phyloP scores from a whole-genome alignment of 192 early-diverging fungal species.

The Coemansia sp. region DNA sequence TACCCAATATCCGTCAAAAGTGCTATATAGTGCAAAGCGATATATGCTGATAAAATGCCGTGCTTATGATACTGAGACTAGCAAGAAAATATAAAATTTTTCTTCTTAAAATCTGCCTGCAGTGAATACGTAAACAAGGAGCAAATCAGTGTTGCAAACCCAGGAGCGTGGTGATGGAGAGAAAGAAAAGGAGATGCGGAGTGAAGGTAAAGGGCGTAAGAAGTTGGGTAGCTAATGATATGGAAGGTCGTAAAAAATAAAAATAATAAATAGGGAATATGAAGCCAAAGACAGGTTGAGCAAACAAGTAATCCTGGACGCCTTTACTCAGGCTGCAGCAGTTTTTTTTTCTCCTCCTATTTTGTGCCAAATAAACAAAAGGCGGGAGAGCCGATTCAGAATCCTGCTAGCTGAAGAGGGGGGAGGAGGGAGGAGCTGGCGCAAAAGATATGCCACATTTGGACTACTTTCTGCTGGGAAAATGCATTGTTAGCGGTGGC shows the following conservation, averaged over 20 bases:
- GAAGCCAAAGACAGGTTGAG: not conserved
- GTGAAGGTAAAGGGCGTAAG: not conserved
- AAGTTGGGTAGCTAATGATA: not conserved
- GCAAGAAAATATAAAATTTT: not conserved
- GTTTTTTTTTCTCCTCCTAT: conserved; percentile 53
- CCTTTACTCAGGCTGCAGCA: conserved; percentile 55
- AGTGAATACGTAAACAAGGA: not conserved
- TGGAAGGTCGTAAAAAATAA: not conserved
- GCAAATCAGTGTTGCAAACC: not conserved
- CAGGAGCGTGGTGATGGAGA: not conserved
- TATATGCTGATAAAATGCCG: not conserved
- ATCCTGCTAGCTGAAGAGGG: not conserved
- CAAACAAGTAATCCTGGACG: conserved; percentile 2
- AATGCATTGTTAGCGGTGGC: not conserved
- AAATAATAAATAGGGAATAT: not conserved
- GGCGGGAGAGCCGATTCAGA: not conserved
- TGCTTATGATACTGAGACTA: not conserved
- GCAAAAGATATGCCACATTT: conserved; percentile 5
- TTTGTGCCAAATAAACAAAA: conserved; percentile 12
- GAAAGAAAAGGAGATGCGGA: not conserved
- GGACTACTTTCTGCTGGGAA: not conserved
- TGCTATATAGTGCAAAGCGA: not conserved
- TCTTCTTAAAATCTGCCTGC: not conserved
- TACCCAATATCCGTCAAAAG: not conserved
- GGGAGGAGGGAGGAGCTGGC: not conserved